Base-by-base conservation (phyloP, 2,329 filamentous ascomycete species). In the Zasmidium citrigriseum region DNA sequence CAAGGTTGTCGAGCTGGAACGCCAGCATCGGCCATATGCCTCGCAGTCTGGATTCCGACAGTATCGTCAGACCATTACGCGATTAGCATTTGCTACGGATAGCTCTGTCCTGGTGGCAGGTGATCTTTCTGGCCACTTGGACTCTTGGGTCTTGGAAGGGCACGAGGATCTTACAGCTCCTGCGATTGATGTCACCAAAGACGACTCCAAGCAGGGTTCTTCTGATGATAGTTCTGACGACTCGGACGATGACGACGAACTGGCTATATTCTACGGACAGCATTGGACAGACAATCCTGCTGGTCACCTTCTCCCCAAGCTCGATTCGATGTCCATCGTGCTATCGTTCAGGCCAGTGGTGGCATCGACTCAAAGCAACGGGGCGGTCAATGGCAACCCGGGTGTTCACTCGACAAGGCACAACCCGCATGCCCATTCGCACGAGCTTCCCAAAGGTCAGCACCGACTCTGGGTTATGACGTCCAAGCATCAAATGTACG, bases 91-190 rank as follows among this genome's bases (percentile, higher is more conserved):
- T 73, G 93, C 92, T 10, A 80, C 87, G 4, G 89, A 96, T 71
- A 91, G 90, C 71, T 86, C 83, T 64, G 84, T 96, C 62, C 78
- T 98, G 48, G 92, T 89, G 9, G 85, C 87, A 25, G 87, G 89
- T 49, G 93, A 97, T 72, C 76, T 97, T 53, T 87, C 89, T 46
- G 95, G 95, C 46, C 91, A 88, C 73, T 81, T 98, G 27, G 93
- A 98, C 70, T 91, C 88, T 18, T 99, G 93, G 90, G 77, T 91
- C 1, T 76, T 96, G 55, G 82, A 85, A 69, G 83, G 83, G 38
- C 73, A 83, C 60, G 79, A 83, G 66, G 82, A 85, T 64, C 63
- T 70, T 1, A 77, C 75, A 14, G 76, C 79, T 21, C 71, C 75
- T 38, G 71, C 77, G 27, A 72, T 78, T 23, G 76, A 75, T 46